Evolutionary conservation across 1,284 basidiomycete genomes (phyloP), one percentile per base, ranked within the genome.

Genomic region (Tilletiopsis washingtonensis): DNA sequence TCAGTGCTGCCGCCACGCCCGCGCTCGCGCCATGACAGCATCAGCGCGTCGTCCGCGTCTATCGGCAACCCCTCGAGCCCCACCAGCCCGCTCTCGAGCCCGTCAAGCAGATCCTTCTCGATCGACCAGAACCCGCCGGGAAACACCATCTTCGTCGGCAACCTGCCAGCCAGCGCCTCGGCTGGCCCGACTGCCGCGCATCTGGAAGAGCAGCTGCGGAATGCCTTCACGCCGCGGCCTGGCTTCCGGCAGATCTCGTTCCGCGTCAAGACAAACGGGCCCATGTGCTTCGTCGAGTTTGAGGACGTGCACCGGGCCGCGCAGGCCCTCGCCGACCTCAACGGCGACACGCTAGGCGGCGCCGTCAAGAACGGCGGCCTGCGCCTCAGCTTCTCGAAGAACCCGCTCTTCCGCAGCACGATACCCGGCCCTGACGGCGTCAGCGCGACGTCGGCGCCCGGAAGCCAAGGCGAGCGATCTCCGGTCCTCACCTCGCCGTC

Each of bases 271-370:
- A 86, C 81, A 69, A 91, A 91, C 62, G 89, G 91, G 1, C 90
- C 91, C 3, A 94, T 94, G 91, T 96, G 91, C 74, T 94, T 96
- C 52, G 62, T 73, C 39, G 73, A 93, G 84, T 97, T 96, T 63
- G 88, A 93, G 57, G 89, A 91, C 71, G 89, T 96, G 20, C 75
- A 79, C 9, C 82, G 79, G 64, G 93, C 91, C 2, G 83, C 87
- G 3, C 83, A 82, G 72, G 88, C 91, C 14, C 79, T 97, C 72
- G 82, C 84, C 55, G 86, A 91, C 43, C 78, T 96, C 51, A 91
- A 93, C 57, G 93, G 91, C n/a, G 81, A 91, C 70, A 88, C 83
- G 9, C 78, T 98, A 34, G 82, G 83, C 56, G 91, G 91, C 1
- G 77, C 91, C 21, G 86, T 98, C 73, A 94, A 93, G 75, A 61